A percentile compares a stretch with the other conserved stretches of the same genome.
phyloP scores from a whole-genome alignment of 176 grass and related monocot genomes.

The Phyllostachys edulis region DNA sequence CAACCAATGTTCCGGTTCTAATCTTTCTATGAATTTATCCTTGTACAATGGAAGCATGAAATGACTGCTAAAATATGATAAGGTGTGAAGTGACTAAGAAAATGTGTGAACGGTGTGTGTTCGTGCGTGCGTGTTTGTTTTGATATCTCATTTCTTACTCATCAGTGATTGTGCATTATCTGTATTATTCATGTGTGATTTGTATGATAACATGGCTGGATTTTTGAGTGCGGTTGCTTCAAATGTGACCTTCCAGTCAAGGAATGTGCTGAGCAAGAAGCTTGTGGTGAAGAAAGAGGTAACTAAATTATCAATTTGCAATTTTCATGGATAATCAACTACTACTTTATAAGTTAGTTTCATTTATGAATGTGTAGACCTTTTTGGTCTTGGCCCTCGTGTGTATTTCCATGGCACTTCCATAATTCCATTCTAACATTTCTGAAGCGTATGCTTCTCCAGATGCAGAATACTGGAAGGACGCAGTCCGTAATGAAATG shows the following conservation, averaged over 20 bases:
- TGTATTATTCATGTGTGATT: slow-evolving; percentile 9
- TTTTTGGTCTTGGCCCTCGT: not conserved
- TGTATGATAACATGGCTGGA: slow-evolving; percentile 55
- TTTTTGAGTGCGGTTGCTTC: slow-evolving; percentile 98
- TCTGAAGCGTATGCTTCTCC: no score
- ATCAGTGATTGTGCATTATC: not conserved
- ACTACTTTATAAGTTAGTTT: slow-evolving; percentile 11
- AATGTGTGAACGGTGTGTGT: not conserved
- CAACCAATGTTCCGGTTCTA: not conserved
- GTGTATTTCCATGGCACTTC: not conserved
- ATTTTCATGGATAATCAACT: slow-evolving; percentile 5
- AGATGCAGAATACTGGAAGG: no score
- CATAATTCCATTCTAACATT: slow-evolving; percentile 8
- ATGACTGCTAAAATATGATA: not conserved
- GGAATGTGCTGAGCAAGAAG: slow-evolving; percentile 98
- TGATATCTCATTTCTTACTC: not conserved
- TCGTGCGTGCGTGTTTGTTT: not conserved
- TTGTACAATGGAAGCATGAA: not conserved
- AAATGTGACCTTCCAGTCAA: slow-evolving; percentile 91
- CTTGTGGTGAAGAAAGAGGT: slow-evolving; percentile 99
- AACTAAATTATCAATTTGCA: not conserved
- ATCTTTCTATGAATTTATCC: not conserved
- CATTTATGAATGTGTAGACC: not conserved
- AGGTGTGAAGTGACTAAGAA: not conserved
- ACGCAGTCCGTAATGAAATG: no score